Evolutionary conservation across 1,139 yeast genomes (phyloP).

Genomic region (Geotrichum restrictum): DNA sequence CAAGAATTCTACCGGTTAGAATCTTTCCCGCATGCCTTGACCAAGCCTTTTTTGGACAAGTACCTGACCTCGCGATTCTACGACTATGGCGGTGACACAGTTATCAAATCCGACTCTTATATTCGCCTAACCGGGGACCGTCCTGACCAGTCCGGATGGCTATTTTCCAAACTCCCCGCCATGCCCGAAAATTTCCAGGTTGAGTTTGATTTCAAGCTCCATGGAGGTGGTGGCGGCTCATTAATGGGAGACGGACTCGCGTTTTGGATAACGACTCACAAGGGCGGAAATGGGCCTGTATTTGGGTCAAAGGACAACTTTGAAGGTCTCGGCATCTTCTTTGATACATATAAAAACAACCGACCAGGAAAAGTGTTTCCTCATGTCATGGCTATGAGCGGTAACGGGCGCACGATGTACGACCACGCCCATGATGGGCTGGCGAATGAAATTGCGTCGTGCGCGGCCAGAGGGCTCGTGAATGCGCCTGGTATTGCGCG

Average conservation of each 20-base stretch:
- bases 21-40: constrained; percentile 22
- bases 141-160: constrained; percentile 41
- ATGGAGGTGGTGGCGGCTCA: constrained; percentile 44
- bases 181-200: constrained; percentile 44
- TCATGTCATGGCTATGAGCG: constrained; percentile 61
- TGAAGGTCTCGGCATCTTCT: constrained; percentile 66
- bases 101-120: constrained; percentile 36
- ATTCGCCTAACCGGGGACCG: constrained; percentile 42
- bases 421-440: constrained; percentile 66
- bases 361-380: constrained; percentile 65
- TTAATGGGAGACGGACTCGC: constrained; percentile 81
- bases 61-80: constrained; percentile 37
- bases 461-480: constrained; percentile 56
- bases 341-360: constrained; percentile 79
- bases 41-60: constrained; percentile 33
- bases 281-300: constrained; percentile 49
- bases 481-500: constrained; percentile 47
- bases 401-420: constrained; percentile 61
- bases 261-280: constrained; percentile 61
- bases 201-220: constrained; percentile 65
- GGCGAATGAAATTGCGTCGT: constrained; percentile 67
- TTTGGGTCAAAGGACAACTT: constrained; percentile 68
- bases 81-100: constrained; percentile 41
- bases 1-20: constrained; percentile 22
- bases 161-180: constrained; percentile 37